Evolutionary conservation across 371 early-diverging fungal species (phyloP).

Genomic region (Astathelohania contejeani): DNA sequence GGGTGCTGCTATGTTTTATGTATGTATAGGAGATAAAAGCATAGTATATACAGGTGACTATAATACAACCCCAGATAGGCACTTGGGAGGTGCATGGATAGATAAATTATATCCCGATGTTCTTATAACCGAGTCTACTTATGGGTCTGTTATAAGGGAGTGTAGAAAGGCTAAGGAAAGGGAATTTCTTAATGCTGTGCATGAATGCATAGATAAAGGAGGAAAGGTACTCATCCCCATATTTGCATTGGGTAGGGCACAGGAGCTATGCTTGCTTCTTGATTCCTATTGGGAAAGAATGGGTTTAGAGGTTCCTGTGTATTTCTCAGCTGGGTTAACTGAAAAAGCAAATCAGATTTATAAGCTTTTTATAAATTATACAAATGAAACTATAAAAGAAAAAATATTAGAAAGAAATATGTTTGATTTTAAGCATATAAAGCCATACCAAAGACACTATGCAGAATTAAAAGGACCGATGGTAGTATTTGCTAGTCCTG

Average conservation of each 20-base stretch:
- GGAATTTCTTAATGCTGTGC: conserved; percentile 71
- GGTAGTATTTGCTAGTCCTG: conserved; percentile 83
- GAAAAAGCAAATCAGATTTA: conserved; percentile 78
- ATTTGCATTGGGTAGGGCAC: conserved; percentile 82
- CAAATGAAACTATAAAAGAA: conserved; percentile 71
- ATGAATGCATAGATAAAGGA: conserved; percentile 63
- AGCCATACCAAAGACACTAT: conserved; percentile 60
- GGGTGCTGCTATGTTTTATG: conserved; percentile 88
- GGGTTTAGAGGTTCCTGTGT: conserved; percentile 66
- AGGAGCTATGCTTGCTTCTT: conserved; percentile 76
- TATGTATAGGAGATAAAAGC: conserved; percentile 53
- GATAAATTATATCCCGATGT: conserved; percentile 69
- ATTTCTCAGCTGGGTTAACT: conserved; percentile 74
- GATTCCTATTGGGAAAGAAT: conserved; percentile 84
- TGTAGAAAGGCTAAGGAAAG: conserved; percentile 73
- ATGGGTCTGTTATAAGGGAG: conserved; percentile 77
- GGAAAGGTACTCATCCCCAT: conserved; percentile 84
- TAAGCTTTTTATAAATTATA: conserved; percentile 77
- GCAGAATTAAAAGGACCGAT: conserved; percentile 61
- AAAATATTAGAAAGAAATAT: conserved; percentile 63
- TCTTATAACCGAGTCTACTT: conserved; percentile 80
- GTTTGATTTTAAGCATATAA: conserved; percentile 79
- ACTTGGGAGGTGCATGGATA: conserved; percentile 77
- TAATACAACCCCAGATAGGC: conserved; percentile 85
- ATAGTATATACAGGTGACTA: conserved; percentile 89